Evolutionary conservation across 345 rosid genomes (phyloP), one percentile per base, ranked within the genome.

Genomic region (Brassica carinata): DNA sequence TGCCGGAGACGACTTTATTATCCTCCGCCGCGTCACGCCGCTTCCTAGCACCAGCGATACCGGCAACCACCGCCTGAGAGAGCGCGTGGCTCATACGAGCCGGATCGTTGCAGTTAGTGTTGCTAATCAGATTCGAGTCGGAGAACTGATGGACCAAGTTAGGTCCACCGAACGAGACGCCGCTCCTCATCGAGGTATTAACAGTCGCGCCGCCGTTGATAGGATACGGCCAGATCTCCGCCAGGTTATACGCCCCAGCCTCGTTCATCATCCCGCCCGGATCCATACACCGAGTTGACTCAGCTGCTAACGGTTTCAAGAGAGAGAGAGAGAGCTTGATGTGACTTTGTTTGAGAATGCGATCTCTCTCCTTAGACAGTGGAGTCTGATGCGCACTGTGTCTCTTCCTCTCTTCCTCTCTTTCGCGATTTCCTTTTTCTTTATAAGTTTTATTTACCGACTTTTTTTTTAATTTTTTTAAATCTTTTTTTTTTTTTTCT

Each of bases 191-290:
- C 53, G 85, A 84, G 19, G 80, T 69, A 26, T 70, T 73, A 51
- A 62, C 72, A 3, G 79, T 15, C 62, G 62, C 70, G 8, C 63
- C 79, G 14, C 87, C 90, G 77, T 82, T 87, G 29, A 88, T 68
- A 67, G 90, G 88, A 70, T 85, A 87, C 79, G 80, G 93, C 96
- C 94, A 93, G 93, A 91, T 89, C 94, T 91, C 98, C 40, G 89
- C 73, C 73, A 89, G 73, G 71, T 81, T 86, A 76, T 78, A 89
- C 13, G 87, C 57, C 14, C 71, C 78, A 19, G 84, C 87, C 64
- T 84, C 90, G 67, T 83, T 87, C 80, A 88, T 86, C 88, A 88
- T 83, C 73, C 84, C 87, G 1, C 90, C 88, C 34, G 96, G 92
- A 89, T 91, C 98, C 98, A 93, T 91, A 15, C 48, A 58, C 29